Evolutionary conservation across 2,329 filamentous ascomycete genomes (phyloP), one percentile per base, ranked within the genome.

Genomic region (Lachnellula occidentalis): DNA sequence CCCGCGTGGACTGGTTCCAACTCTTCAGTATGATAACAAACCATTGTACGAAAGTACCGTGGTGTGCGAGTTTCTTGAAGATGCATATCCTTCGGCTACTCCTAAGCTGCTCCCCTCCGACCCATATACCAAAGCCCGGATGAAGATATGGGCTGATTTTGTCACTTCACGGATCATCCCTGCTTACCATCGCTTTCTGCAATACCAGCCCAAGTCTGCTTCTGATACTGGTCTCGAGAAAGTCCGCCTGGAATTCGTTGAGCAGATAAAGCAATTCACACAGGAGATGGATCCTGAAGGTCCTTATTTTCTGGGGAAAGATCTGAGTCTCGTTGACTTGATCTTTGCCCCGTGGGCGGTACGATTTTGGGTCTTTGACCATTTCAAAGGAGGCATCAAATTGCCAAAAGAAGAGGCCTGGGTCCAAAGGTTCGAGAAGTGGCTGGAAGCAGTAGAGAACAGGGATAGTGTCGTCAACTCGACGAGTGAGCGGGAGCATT

Each of bases 51-150:
- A 92, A 69, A 88, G 83, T 64, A 81, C 76, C 7, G 80, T 92
- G 46, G 77, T 92, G 37, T 85, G 83, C 70, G 87, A 91, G 67
- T 92, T 88, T 61, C 75, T 92, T 1, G 84, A 92, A 59, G 87
- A 92, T 58, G 82, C 81, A 0, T 90, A 82, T 57, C 73, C 77
- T 0, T 74, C 74, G 4, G 69, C 74, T 52, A 51, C 51, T 0
- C 59, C 61, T 7, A 64, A 79, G 50, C 68, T 92, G 4, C 70
- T 88, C 9, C 84, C 87, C 0, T 64, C 69, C 0, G 81, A 84
- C 53, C 73, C 81, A 0, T 92, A 89, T 64, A 76, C 82, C 51
- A 76, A 80, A 50, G 88, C 88, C 3, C 70, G 82, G 19, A 82
- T 80, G 42, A 74, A 85, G 34, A 80, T 92, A 49, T 92, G 87